Percentiles rank a stretch among this genome's conserved stretches.
These are phyloP conservation scores for Citrus unshiu DNA, from an alignment of 345 rosid genomes.

Conservation along the genomic window DNA sequence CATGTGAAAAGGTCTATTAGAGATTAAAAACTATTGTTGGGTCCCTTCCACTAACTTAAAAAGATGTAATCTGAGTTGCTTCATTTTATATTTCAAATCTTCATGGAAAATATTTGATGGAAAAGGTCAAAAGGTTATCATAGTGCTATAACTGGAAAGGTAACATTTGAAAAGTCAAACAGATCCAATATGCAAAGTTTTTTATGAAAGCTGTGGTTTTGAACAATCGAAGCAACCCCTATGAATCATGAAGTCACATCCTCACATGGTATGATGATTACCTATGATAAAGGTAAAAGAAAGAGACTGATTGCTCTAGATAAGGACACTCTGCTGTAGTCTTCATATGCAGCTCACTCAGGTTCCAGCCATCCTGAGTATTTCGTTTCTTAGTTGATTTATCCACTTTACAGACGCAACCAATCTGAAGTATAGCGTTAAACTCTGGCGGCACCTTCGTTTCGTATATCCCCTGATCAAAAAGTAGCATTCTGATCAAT, in stretches of 20 bases:
- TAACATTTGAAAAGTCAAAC: background rate
- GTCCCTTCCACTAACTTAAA: background rate
- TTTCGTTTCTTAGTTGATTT: slow-evolving; percentile 58
- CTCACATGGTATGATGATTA: slow-evolving; percentile 19
- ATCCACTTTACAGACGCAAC: slow-evolving; percentile 91
- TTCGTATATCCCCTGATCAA: slow-evolving; percentile 85
- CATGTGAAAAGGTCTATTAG: background rate
- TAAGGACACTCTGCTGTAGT: slow-evolving; percentile 88
- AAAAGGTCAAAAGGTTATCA: background rate
- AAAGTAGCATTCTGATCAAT: slow-evolving; percentile 14
- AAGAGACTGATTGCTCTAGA: slow-evolving; percentile 70
- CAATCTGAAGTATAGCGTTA: slow-evolving; percentile 78
- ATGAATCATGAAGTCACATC: slow-evolving; percentile 12
- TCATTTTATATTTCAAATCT: background rate
- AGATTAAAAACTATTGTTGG: background rate
- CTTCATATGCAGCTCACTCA: slow-evolving; percentile 81
- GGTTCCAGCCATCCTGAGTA: slow-evolving; percentile 77
- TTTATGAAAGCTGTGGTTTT: background rate
- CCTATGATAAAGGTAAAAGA: slow-evolving; percentile 90
- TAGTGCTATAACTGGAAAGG: background rate
- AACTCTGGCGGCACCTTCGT: slow-evolving; percentile 75
- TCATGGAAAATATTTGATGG: background rate
- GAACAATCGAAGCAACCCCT: background rate
- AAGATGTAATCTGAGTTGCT: background rate
- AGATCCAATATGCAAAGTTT: background rate